Evolutionary conservation across 257 asterid species (phyloP).

Genomic region (Phtheirospermum japonicum): DNA sequence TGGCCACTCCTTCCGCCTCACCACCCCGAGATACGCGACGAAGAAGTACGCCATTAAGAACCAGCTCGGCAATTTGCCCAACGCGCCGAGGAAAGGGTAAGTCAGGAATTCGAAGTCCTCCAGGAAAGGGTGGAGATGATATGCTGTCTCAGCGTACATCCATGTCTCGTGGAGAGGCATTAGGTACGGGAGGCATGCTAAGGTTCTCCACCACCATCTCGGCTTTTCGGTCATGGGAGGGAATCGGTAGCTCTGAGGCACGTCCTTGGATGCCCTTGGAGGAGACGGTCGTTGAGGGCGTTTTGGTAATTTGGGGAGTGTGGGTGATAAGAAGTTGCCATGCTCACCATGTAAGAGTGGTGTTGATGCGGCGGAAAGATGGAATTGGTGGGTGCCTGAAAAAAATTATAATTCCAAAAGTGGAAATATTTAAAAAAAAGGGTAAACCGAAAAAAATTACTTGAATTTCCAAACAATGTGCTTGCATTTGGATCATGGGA

Average conservation of each 20-base stretch:
- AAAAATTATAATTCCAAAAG: conserved; percentile 14
- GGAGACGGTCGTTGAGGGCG: conserved; percentile 27
- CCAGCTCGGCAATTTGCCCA: conserved; percentile 81
- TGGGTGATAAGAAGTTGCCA: conserved; percentile 36
- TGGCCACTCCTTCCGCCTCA: conserved; percentile 94
- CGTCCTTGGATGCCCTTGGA: conserved; percentile 67
- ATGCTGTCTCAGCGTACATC: conserved; percentile 88
- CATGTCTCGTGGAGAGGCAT: conserved; percentile 93
- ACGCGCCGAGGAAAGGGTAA: conserved; percentile 60
- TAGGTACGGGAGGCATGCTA: conserved; percentile 86
- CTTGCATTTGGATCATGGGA: background rate
- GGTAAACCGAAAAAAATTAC: too few species aligned
- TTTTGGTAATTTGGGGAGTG: conserved; percentile 42
- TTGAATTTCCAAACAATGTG: background rate
- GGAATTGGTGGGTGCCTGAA: conserved; percentile 38
- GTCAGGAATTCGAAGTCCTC: conserved; percentile 69
- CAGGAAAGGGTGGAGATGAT: conserved; percentile 69
- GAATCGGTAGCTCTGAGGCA: conserved; percentile 57
- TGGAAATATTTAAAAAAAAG: too few species aligned
- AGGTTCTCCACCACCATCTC: conserved; percentile 82
- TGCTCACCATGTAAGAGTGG: conserved; percentile 49
- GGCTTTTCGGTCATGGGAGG: conserved; percentile 86
- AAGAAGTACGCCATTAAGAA: conserved; percentile 84
- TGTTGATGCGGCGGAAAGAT: conserved; percentile 56
- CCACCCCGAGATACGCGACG: conserved; percentile 76